These are phyloP conservation scores for Theobroma grandiflorum DNA, from an alignment of 441 rosid genomes.

Conservation along the genomic window DNA sequence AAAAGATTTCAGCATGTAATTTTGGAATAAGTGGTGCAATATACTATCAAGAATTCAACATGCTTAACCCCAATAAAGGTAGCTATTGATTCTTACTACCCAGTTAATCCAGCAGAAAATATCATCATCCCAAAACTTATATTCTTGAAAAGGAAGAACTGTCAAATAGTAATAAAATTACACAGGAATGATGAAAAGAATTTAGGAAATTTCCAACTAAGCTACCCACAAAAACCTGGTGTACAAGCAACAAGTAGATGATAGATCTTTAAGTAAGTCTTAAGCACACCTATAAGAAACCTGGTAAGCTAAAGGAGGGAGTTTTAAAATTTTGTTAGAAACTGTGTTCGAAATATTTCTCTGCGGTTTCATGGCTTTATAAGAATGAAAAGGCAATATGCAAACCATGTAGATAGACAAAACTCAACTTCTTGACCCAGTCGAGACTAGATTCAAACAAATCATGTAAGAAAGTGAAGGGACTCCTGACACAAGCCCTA, in stretches of 20 bases:
- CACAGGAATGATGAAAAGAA: not conserved
- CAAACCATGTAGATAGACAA: not conserved
- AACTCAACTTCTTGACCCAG: not conserved
- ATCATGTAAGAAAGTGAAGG: not conserved
- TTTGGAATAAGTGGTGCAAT: not conserved
- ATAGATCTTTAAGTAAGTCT: slow-evolving; percentile 1
- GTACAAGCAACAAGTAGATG: not conserved
- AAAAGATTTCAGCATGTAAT: not conserved
- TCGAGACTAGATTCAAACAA: not conserved
- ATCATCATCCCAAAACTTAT: not conserved
- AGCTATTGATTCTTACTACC: not conserved
- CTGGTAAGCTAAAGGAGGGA: not conserved
- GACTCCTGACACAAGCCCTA: not conserved
- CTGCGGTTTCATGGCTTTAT: not conserved
- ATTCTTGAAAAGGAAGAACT: not conserved
- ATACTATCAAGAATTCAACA: not conserved
- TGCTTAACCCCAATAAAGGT: not conserved
- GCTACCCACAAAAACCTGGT: not conserved
- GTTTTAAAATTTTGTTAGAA: not conserved
- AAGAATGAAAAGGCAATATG: not conserved
- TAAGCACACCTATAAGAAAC: not conserved
- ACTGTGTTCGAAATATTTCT: not conserved
- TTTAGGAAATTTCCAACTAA: not conserved
- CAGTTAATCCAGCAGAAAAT: not conserved
- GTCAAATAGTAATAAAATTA: not conserved